phyloP scores from a whole-genome alignment of 768 basidiomycete species.

The Hygrophoropsis aurantiaca region DNA sequence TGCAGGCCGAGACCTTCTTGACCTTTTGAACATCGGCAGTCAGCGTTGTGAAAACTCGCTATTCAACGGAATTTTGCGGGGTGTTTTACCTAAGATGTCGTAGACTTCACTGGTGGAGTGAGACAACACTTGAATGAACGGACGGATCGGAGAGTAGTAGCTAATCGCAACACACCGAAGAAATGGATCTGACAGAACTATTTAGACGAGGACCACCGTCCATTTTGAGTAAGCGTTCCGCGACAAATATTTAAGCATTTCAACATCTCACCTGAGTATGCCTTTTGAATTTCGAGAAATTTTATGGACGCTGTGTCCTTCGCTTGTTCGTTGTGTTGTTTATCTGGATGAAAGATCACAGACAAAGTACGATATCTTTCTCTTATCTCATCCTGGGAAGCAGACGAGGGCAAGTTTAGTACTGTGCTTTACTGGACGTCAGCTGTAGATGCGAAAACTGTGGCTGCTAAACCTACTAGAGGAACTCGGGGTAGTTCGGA shows the following conservation, averaged over 20 bases:
- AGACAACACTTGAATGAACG: slow-evolving; percentile 8
- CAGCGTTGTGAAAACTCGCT: slow-evolving; percentile 7
- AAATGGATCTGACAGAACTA: slow-evolving; percentile 73
- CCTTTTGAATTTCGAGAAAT: slow-evolving; percentile 78
- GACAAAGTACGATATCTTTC: slow-evolving; percentile 73
- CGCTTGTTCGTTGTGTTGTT: slow-evolving; percentile 58
- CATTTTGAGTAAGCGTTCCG: no score
- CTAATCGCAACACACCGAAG: slow-evolving; percentile 46
- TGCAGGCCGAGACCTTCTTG: slow-evolving; percentile 38
- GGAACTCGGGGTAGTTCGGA: slow-evolving; percentile 16
- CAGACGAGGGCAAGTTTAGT: slow-evolving; percentile 66
- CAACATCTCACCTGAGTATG: slow-evolving; percentile 65
- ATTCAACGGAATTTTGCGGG: slow-evolving; percentile 7
- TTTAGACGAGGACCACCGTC: neutral
- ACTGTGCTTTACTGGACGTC: slow-evolving; percentile 47
- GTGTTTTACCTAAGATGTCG: slow-evolving; percentile 60
- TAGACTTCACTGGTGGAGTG: slow-evolving; percentile 60
- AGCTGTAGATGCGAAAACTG: neutral
- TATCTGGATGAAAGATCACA: slow-evolving; percentile 83
- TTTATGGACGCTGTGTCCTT: slow-evolving; percentile 61
- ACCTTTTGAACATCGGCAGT: slow-evolving; percentile 21
- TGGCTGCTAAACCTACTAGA: slow-evolving; percentile 24
- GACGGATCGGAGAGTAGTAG: neutral
- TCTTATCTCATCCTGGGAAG: slow-evolving; percentile 67
- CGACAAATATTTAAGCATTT: neutral